Evolutionary conservation across 139 green algal species (phyloP).

Genomic region (Nannochloris sp.): DNA sequence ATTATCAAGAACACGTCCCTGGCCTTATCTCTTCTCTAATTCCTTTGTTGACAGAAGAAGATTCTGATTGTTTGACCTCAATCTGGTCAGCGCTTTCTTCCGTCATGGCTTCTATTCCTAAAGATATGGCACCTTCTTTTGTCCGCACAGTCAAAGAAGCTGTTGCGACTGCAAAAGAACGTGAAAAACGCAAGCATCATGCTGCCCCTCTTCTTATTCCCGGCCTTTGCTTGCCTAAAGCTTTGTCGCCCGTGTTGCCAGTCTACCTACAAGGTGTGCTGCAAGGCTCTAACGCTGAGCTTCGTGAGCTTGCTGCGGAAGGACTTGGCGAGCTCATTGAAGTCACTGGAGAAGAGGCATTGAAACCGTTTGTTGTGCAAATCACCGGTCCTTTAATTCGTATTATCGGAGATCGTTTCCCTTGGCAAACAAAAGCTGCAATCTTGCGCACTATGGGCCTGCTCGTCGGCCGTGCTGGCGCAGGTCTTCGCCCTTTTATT

Average conservation of each 20-base stretch:
- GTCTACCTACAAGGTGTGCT: slow-evolving; percentile 90
- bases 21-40: slow-evolving; percentile 56
- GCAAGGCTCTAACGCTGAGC: slow-evolving; percentile 62
- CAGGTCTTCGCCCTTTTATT: slow-evolving; percentile 88
- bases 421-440: slow-evolving; percentile 70
- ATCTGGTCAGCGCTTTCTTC: slow-evolving; percentile 70
- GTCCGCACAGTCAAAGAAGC: slow-evolving; percentile 56
- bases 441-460: slow-evolving; percentile 83
- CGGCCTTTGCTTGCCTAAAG: slow-evolving; percentile 84
- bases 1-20: slow-evolving; percentile 63
- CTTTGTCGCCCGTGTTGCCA: slow-evolving; percentile 78
- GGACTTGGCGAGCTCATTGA: slow-evolving; percentile 85
- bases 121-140: slow-evolving; percentile 73
- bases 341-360: slow-evolving; percentile 61
- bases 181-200: slow-evolving; percentile 62
- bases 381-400: slow-evolving; percentile 87
- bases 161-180: slow-evolving; percentile 64
- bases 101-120: slow-evolving; percentile 66
- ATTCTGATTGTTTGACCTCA: slow-evolving; percentile 28
- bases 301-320: slow-evolving; percentile 82
- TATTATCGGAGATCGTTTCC: slow-evolving; percentile 83
- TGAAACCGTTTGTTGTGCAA: slow-evolving; percentile 86
- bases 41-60: slow-evolving; percentile 52
- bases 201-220: slow-evolving; percentile 50
- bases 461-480: slow-evolving; percentile 79